Evolutionary conservation across 768 basidiomycete genomes (phyloP).

Genomic region (Tephrocybe sp.): DNA sequence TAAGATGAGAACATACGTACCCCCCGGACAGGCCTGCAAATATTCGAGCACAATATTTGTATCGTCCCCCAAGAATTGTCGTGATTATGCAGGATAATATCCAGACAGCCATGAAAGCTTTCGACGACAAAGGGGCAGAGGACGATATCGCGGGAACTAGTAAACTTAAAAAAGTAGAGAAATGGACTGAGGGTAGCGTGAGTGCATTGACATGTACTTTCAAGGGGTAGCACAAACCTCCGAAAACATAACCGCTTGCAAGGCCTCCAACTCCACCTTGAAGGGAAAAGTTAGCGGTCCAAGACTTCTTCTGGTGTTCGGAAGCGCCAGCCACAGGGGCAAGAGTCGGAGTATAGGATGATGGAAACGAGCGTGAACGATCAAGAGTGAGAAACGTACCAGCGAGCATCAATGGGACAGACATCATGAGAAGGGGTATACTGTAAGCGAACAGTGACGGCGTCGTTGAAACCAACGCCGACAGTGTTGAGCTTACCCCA

Average conservation of each 20-base stretch:
- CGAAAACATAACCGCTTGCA: conserved; percentile 54
- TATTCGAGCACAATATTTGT: conserved; percentile 45
- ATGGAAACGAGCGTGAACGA: conserved; percentile 60
- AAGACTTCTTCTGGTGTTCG: conserved; percentile 27
- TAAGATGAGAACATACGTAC: conserved; percentile 29
- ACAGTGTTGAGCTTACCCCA: conserved; percentile 22
- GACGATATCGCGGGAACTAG: conserved; percentile 51
- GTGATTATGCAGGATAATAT: conserved; percentile 47
- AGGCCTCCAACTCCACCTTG: conserved; percentile 67
- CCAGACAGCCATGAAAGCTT: conserved; percentile 60
- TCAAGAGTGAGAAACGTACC: conserved; percentile 73
- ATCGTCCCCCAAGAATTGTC: conserved; percentile 52
- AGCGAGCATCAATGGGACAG: conserved; percentile 56
- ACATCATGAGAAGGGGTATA: conserved; percentile 58
- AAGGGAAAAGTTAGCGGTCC: conserved; percentile 35
- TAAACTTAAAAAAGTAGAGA: conserved; percentile 58
- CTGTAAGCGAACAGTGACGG: conserved; percentile 54
- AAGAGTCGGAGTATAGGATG: conserved; percentile 28
- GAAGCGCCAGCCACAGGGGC: conserved; percentile 30
- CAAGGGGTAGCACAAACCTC: conserved; percentile 37
- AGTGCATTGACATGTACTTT: neutral
- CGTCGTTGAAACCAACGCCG: conserved; percentile 43
- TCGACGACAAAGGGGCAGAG: conserved; percentile 39
- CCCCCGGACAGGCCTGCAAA: conserved; percentile 54
- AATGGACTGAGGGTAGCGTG: conserved; percentile 41